Base-by-base conservation (phyloP, 2,329 filamentous ascomycete genomes). In the Calonectria honghensis region DNA sequence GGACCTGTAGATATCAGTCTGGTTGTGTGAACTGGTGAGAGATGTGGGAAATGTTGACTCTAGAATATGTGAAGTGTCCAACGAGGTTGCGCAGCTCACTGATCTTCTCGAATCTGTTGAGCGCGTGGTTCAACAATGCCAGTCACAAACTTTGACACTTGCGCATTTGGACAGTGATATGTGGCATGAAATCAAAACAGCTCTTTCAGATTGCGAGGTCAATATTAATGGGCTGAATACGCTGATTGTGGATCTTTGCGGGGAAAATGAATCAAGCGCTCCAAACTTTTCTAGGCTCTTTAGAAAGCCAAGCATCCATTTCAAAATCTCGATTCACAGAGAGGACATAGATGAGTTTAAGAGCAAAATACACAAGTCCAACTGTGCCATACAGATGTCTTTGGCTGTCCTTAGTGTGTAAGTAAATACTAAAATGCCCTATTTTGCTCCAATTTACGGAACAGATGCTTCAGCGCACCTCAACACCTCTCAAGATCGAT, bases 61-160 rank as follows among this genome's bases (percentile, higher is more conserved):
- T 18, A 57, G 9, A 35, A 35, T 57, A 57, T 35, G 14, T 3
- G 31, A 57, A 1, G 18, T 57, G 6, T 35, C 16, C 2, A 57
- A 57, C 1, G 29, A 35, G 18, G 52, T 57, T 20, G 4, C 2
- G 16, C 18, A 20, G 52, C 52, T 57, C 20, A 35, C 29, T 6
- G 29, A 57, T 11, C 18, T 35, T 2, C 52, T 57, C 31, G n/a
- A 35, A 57, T 57, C 52, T 35, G 52, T 57, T 24, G 52, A 57
- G 29, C 52, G 10, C 6, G n/a, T 35, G 31, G 52, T 57, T 57
- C 52, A 35, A 9, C 52, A 35, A 13, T 57, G 52, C 20, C 52
- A 57, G 35, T 35, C 18, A n/a, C 52, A 57, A 35, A 31, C 52
- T 16, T 35, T 57, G 18, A 35, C 52, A 32, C 52, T 57, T 57